phyloP scores from a whole-genome alignment of 768 basidiomycete species.

The Agaricus subrufescens region DNA sequence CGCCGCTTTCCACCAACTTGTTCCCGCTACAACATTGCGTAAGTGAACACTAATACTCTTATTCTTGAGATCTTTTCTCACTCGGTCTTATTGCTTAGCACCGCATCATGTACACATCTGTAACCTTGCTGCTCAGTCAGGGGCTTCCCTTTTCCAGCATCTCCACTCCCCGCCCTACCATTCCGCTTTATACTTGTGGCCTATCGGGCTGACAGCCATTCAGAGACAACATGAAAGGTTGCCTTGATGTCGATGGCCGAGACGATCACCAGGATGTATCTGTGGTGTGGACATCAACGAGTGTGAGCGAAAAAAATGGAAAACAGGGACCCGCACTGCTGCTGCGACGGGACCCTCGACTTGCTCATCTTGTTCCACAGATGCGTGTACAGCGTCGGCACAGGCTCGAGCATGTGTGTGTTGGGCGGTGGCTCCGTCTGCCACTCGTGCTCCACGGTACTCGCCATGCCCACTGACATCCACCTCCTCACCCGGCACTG shows the following conservation, averaged over 20 bases:
- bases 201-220: too few species aligned
- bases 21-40: constrained; percentile 22
- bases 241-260: constrained; percentile 48
- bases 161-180: constrained; percentile 54
- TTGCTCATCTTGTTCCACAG: constrained; percentile 54
- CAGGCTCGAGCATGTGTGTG: constrained; percentile 9
- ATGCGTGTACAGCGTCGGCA: constrained; percentile 52
- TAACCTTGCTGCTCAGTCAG: constrained; percentile 85
- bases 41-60: constrained; percentile 1
- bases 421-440: constrained; percentile 11
- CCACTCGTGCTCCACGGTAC: constrained; percentile 55
- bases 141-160: constrained; percentile 85
- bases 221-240: too few species aligned
- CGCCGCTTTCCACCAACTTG: constrained; percentile 50
- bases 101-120: constrained; percentile 66
- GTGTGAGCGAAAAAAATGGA: background rate
- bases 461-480: constrained; percentile 20
- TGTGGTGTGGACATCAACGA: constrained; percentile 19
- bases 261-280: constrained; percentile 49
- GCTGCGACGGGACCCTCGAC: constrained; percentile 51
- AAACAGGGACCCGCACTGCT: constrained; percentile 32
- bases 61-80: background rate
- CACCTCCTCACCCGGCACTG: constrained; percentile 74
- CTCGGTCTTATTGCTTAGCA: background rate
- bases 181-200: constrained; percentile 12